phyloP scores from a whole-genome alignment of 179 eudicot genomes.

The Carnegiea gigantea region DNA sequence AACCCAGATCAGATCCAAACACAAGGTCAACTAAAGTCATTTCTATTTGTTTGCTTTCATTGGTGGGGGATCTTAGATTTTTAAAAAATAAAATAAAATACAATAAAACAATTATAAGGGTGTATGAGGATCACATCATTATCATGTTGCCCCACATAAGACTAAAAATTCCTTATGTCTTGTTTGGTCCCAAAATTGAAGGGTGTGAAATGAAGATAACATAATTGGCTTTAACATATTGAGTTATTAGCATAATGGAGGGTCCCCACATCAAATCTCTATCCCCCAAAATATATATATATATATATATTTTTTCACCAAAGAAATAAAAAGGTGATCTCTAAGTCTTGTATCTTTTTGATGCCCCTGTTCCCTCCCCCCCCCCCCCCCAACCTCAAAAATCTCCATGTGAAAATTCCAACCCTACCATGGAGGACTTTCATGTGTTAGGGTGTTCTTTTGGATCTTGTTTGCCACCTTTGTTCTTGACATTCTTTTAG shows the following conservation, averaged over 20 bases:
- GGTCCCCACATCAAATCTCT: conserved; percentile 29
- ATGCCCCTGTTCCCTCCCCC: conserved; percentile 21
- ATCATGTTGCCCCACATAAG: conserved; percentile 31
- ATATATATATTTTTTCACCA: not conserved
- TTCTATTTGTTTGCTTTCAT: conserved; percentile 17
- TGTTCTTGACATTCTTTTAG: conserved; percentile 12
- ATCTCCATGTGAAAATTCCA: conserved; percentile 28
- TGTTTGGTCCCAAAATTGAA: conserved; percentile 34
- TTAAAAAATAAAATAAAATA: not conserved
- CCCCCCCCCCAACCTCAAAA: not conserved
- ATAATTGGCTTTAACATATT: conserved; percentile 15
- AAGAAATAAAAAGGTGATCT: not conserved
- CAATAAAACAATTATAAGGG: not conserved
- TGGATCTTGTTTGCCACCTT: conserved; percentile 18
- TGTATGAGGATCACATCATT: conserved; percentile 21
- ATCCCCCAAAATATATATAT: conserved; percentile 1
- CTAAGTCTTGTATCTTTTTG: conserved; percentile 17
- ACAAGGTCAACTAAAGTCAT: conserved; percentile 37
- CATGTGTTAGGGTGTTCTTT: conserved; percentile 21
- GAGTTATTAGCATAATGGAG: not conserved
- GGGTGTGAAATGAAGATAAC: conserved; percentile 20
- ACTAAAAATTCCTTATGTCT: conserved; percentile 40
- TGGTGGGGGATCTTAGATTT: conserved; percentile 22
- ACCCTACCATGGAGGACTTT: conserved; percentile 20
- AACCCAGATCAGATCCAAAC: conserved; percentile 16